Base-by-base conservation (phyloP, 306 rosid genomes). In the Lathyrus aphaca region DNA sequence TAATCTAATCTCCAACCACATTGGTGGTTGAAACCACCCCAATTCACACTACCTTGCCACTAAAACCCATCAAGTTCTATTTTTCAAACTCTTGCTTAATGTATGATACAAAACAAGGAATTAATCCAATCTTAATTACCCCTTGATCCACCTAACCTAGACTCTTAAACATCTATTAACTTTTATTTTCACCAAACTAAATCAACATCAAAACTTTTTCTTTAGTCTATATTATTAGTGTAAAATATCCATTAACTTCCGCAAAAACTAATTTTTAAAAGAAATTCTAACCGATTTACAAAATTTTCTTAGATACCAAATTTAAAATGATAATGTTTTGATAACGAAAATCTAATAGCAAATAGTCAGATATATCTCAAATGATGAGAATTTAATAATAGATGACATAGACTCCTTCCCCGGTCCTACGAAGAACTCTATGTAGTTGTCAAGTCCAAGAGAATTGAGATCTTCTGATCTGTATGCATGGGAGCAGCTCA, bases 21-120 rank as follows among this genome's bases (percentile, higher is more conserved):
- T 80, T 60, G 89, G 86, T 87, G 79, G 93, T 82, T 87, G 78
- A 89, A 89, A 80, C 82, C 87, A 81, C 87, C 90, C 82, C 68
- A 72, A 72, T 64, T 71, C 32, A 65, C 32, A 65, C 32, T 29
- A 27, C 18, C 73, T 59, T 44, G 18, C 76, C 69, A 70, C 58
- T 71, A 43, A 57, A 48, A 63, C 39, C 19, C 44, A 35, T 45
- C 45, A 39, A 3, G 30, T 57, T 51, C 44, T 14, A 56, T 1
- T 10, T 74, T 73, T 58, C 74, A 65, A 74, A 65, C 57, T 59
- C 30, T 48, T 70, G 64, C 68, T 30, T 69, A 71, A 71, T 1
- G 74, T 57, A 74, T 64, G 25, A 48, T 75, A 68, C 86, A 87
- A 85, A 82, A 74, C 56, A 71, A 40, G 66, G 91, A 68, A 87